A percentile compares a stretch with the other conserved stretches of the same genome.
These are phyloP conservation scores for Citrus australasica DNA, from an alignment of 345 rosid species.

Conservation along the genomic window DNA sequence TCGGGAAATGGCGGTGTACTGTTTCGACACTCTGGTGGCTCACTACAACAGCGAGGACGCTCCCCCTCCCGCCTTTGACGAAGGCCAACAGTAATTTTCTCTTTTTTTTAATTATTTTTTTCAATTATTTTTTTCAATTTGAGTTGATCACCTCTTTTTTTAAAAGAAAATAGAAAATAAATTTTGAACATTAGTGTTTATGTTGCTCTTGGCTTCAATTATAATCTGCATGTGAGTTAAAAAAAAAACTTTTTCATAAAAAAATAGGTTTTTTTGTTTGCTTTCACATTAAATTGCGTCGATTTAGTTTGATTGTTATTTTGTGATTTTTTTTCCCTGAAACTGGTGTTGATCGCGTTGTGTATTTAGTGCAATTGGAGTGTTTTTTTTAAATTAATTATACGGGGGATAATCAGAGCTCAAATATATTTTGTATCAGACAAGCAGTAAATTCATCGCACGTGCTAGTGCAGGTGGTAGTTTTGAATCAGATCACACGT, in stretches of 20 bases:
- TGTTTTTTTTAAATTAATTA: neutral
- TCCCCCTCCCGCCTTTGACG: constrained; percentile 88
- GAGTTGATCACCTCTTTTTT: neutral
- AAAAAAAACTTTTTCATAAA: neutral
- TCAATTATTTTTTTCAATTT: neutral
- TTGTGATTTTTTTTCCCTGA: no score
- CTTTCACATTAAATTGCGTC: neutral
- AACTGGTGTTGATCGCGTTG: neutral
- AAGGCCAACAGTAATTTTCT: constrained; percentile 62
- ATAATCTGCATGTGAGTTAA: neutral
- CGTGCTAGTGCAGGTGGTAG: neutral
- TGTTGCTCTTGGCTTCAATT: neutral
- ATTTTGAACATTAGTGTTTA: neutral
- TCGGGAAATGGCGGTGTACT: constrained; percentile 95
- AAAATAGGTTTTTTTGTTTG: no score
- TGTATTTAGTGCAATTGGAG: neutral
- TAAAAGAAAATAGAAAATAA: no score
- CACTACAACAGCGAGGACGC: constrained; percentile 83
- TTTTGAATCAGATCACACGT: neutral
- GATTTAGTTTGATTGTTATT: neutral
- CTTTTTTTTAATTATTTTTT: neutral
- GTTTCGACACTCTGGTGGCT: constrained; percentile 91
- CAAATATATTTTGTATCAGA: neutral
- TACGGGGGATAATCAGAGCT: neutral
- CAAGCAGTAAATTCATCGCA: neutral